Evolutionary conservation across 2,329 filamentous ascomycete species (phyloP), one percentile per base, ranked within the genome.

Genomic region (Fusarium sp.): DNA sequence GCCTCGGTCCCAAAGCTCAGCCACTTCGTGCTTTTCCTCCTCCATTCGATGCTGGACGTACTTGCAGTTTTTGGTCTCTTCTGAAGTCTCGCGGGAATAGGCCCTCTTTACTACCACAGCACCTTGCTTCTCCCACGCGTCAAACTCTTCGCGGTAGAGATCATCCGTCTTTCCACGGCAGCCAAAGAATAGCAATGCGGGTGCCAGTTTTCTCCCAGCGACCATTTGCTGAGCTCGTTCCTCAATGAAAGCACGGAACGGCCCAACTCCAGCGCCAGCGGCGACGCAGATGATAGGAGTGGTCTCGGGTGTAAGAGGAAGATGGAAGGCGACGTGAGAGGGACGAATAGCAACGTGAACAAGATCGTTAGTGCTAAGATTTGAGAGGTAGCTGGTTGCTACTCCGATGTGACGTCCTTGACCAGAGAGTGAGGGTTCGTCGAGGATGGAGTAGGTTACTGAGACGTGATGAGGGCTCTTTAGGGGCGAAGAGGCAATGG

Each of bases 401-500:
- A 92, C 89, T 61, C 91, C 91, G 77, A 81, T 88, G 85, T 20
- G 57, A 25, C 23, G 18, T 23, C 3, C 39, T 41, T 35, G 82
- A 80, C 14, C 85, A 84, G 62, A 85, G 82, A 25, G 85, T 81
- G 0, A 63, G 34, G 60, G 60, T 23, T 43, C 60, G 7, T 52
- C 60, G n/a, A 63, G 60, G 23, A 63, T 37, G 8, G 60, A 63
- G 16, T 63, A 63, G 14, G 60, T 23, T 16, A 52, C 30, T 37
- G 60, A 50, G 45, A 52, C 60, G 16, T 63, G 60, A 6, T 37
- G 41, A 2, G 60, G 89, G 85, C 0, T 88, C 87, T 6, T 85
- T 83, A 93, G 84, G 0, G 92, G 91, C 0, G 92, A 93, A 0
- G 92, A 94, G 0, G 92, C 94, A 77, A 94, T 93, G 8, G 90